A percentile compares a stretch with the other conserved stretches of the same genome.
phyloP scores from a whole-genome alignment of 768 basidiomycete species.

The Coprinopsis strossmayeri region DNA sequence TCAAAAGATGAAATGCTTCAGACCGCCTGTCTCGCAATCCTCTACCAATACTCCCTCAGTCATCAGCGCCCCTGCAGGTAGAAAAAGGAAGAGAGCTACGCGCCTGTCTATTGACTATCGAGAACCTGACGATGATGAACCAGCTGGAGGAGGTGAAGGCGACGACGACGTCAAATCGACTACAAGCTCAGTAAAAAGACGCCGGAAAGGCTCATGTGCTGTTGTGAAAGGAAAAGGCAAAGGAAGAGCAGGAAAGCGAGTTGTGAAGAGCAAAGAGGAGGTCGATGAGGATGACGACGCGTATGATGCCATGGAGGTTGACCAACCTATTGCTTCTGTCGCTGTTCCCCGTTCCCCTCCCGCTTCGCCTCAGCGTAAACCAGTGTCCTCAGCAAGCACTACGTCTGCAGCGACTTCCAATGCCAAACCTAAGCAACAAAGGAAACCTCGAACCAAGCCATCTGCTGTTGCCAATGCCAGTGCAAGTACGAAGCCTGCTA shows the following conservation, averaged over 20 bases:
- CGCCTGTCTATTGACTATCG: slow-evolving; percentile 1
- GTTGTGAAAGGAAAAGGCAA: slow-evolving; percentile 4
- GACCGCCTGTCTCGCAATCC: slow-evolving; percentile 47
- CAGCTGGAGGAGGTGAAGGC: slow-evolving; percentile 1
- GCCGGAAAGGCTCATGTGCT: neutral
- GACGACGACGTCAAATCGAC: slow-evolving; percentile 10
- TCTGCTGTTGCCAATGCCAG: neutral
- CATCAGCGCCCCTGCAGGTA: slow-evolving; percentile 17
- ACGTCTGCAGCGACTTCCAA: neutral
- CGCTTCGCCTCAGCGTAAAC: slow-evolving; percentile 4
- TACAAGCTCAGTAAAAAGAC: neutral
- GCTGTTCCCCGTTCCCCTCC: neutral
- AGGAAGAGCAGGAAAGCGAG: neutral
- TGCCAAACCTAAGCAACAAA: neutral
- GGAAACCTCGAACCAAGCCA: neutral
- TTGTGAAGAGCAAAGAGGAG: slow-evolving; percentile 1
- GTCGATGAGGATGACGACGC: slow-evolving; percentile 4
- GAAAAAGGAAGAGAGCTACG: slow-evolving; percentile 22
- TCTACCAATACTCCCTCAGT: slow-evolving; percentile 17
- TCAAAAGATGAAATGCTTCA: slow-evolving; percentile 17
- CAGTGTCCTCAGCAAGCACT: neutral
- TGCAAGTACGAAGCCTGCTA: neutral
- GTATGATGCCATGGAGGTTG: slow-evolving; percentile 6
- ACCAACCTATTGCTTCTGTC: slow-evolving; percentile 5
- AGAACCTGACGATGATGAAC: slow-evolving; percentile 6